Percentiles rank a stretch among this genome's conserved stretches.
These are phyloP conservation scores for Mikania micrantha DNA, from an alignment of 129 eudicot genomes.

Conservation along the genomic window DNA sequence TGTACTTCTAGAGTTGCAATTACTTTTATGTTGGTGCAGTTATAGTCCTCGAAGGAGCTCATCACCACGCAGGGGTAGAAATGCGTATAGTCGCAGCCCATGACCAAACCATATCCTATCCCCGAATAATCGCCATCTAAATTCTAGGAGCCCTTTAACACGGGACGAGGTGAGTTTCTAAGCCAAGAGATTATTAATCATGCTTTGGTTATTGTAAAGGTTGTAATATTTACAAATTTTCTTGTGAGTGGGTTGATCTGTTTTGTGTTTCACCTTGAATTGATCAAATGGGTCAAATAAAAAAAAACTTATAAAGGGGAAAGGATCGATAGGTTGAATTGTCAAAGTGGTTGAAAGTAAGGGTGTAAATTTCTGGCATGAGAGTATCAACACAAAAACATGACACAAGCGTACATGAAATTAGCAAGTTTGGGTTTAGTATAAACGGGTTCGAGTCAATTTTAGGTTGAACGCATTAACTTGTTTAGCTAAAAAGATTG, in stretches of 20 bases:
- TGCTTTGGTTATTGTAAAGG: neutral
- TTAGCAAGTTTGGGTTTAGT: too few species aligned
- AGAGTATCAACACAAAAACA: too few species aligned
- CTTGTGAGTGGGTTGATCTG: neutral
- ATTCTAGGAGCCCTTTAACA: slow-evolving; percentile 40
- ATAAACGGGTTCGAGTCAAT: too few species aligned
- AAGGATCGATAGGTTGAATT: too few species aligned
- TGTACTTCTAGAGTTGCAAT: neutral
- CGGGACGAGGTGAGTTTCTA: slow-evolving; percentile 31
- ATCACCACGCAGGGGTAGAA: slow-evolving; percentile 35
- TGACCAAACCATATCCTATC: slow-evolving; percentile 35
- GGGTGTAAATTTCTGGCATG: too few species aligned
- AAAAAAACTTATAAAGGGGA: too few species aligned
- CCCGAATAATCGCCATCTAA: slow-evolving; percentile 17
- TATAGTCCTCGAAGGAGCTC: slow-evolving; percentile 39
- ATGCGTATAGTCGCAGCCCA: slow-evolving; percentile 24
- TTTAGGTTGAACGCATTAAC: too few species aligned
- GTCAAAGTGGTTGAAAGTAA: too few species aligned
- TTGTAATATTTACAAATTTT: neutral
- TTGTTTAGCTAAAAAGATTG: too few species aligned
- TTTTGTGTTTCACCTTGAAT: neutral
- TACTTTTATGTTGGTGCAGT: slow-evolving; percentile 23
- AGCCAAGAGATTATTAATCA: neutral
- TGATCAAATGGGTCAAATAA: neutral
- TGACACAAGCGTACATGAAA: too few species aligned